Base-by-base conservation (phyloP, 2,329 filamentous ascomycete genomes). In the Tothia fuscella region DNA sequence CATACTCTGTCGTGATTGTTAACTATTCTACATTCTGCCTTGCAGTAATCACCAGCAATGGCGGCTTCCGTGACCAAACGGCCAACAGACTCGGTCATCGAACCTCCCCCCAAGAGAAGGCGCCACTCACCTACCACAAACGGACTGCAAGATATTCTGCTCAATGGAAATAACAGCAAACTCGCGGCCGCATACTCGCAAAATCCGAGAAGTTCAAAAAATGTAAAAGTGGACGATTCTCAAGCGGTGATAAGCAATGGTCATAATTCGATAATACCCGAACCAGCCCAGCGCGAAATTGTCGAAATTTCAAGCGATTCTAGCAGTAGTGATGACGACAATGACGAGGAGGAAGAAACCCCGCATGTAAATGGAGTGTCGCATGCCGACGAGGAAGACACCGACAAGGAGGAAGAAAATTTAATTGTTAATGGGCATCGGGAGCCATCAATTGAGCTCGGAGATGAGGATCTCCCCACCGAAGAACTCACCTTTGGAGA, bases 401-500 rank as follows among this genome's bases (percentile, higher is more conserved):
- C 46, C 34, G 51, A 49, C 17, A 50, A 52, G 17, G 56, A 53
- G 6, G 61, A 62, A 49, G 53, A 61, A 10, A 61, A 59, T 26
- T 4, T 21, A 16, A 17, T 37, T 6, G 35, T 26, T 14, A 37
- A 37, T 37, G 35, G 26, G n/a, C 9, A 46, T 49, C 7, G 53
- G 51, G 16, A 51, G 56, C 26, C 48, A 20, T 45, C 20, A 17
- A 35, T 13, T 26, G 44, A 44, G 12, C 28, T 20, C 20, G 26
- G 51, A 12, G 54, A 51, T 14, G 60, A 60, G 12, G 54, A 59
- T 29, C 66, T 63, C 30, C 49, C 53, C 10, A n/a, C n/a, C n/a
- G 66, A 68, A 38, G 72, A 74, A 48, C 82, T 85, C 3, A 84
- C 86, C 0, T 93, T 96, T 58, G 89, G 87, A 52, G 89, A 96